Evolutionary conservation across 768 basidiomycete genomes (phyloP).

Genomic region (Mycena crocata): DNA sequence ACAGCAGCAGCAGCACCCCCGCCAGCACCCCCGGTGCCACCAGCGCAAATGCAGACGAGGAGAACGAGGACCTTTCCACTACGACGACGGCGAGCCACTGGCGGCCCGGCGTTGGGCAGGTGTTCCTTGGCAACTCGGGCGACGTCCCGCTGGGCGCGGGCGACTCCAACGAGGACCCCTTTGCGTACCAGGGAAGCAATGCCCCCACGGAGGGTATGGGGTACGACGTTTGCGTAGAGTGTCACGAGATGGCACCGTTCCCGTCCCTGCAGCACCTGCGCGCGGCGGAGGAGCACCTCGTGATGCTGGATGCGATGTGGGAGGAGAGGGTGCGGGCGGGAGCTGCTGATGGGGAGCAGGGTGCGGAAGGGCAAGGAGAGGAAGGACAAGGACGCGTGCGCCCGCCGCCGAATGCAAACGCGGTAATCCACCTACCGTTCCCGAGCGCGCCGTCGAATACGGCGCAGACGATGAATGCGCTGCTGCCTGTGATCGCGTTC

Average conservation of each 20-base stretch:
- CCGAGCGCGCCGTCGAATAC: constrained; percentile 73
- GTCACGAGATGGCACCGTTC: constrained; percentile 83
- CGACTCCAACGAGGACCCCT: constrained; percentile 49
- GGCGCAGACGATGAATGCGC: constrained; percentile 62
- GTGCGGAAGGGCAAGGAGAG: no score
- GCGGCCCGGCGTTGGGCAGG: constrained; percentile 71
- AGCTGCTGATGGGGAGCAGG: no score
- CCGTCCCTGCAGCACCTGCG: constrained; percentile 74
- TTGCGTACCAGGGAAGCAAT: constrained; percentile 56
- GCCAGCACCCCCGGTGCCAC: no score
- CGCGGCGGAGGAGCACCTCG: constrained; percentile 81
- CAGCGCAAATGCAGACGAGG: constrained; percentile 13
- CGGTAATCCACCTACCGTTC: constrained; percentile 81
- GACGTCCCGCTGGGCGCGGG: constrained; percentile 72
- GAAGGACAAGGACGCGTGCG: constrained; percentile 46
- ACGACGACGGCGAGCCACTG: constrained; percentile 56
- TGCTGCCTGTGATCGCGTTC: constrained; percentile 75
- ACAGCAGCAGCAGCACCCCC: no score
- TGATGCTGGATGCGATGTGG: constrained; percentile 76
- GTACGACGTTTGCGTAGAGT: constrained; percentile 90
- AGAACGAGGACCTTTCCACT: constrained; percentile 36
- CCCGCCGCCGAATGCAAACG: constrained; percentile 78
- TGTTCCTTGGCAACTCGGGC: constrained; percentile 85
- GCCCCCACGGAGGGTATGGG: constrained; percentile 66
- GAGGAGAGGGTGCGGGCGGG: constrained; percentile 47